Conservation (phyloP, 164 flowering plant species). For the Macadamia tetraphylla region DNA sequence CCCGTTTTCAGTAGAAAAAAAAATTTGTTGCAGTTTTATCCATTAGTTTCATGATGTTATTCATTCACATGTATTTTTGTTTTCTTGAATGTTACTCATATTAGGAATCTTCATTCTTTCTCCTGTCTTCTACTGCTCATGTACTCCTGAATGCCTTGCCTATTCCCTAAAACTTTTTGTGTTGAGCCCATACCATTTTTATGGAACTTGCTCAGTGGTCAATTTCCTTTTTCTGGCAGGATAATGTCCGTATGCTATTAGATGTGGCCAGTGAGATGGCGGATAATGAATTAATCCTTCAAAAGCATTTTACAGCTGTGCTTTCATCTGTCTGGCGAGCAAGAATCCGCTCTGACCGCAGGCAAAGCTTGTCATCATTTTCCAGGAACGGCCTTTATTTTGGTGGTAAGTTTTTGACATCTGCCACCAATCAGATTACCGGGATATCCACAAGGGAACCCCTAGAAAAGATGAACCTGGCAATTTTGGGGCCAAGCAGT, state of each 20-base stretch:
- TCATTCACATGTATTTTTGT: too few relatives aligned
- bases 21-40: too few relatives aligned
- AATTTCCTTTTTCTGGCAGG: slow-evolving; percentile 37
- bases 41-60: too few relatives aligned
- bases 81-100: too few relatives aligned
- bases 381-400: slow-evolving; percentile 26
- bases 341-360: slow-evolving; percentile 18
- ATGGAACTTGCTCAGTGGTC: not conserved
- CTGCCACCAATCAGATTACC: slow-evolving; percentile 20
- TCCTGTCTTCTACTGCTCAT: not conserved
- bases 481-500: slow-evolving; percentile 33
- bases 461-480: slow-evolving; percentile 22
- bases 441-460: slow-evolving; percentile 21
- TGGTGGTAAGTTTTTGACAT: slow-evolving; percentile 24
- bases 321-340: slow-evolving; percentile 81
- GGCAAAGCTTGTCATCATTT: slow-evolving; percentile 20
- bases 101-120: not conserved
- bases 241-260: slow-evolving; percentile 52
- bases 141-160: too few relatives aligned
- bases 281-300: slow-evolving; percentile 72
- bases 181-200: too few relatives aligned
- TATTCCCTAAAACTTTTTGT: too few relatives aligned
- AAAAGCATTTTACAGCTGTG: slow-evolving; percentile 83
- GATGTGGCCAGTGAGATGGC: slow-evolving; percentile 61
- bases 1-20: too few relatives aligned